phyloP scores from a whole-genome alignment of 192 early-diverging fungal species.

The Gigaspora rosea region DNA sequence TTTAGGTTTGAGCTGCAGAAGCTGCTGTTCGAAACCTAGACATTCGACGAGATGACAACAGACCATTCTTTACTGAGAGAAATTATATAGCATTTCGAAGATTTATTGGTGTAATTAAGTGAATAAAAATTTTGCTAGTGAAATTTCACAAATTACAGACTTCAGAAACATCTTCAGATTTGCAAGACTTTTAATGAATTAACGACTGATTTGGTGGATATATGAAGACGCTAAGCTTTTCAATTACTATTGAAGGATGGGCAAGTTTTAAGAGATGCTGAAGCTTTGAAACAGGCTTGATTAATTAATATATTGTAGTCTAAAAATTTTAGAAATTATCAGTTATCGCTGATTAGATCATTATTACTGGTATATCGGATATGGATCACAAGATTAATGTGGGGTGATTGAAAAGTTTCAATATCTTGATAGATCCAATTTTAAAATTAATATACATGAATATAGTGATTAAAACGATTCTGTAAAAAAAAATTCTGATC shows the following conservation, averaged over 20 bases:
- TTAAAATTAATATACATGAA: too few relatives aligned
- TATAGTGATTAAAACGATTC: too few relatives aligned
- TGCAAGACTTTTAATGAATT: conserved; percentile 21
- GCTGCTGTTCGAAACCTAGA: neutral
- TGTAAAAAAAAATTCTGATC: too few relatives aligned
- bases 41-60: neutral
- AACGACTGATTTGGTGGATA: conserved; percentile 28
- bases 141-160: neutral
- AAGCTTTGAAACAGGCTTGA: neutral
- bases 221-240: conserved; percentile 25
- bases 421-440: too few relatives aligned
- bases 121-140: conserved; percentile 3
- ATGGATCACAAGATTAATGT: too few relatives aligned
- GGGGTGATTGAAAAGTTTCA: too few relatives aligned
- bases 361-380: too few relatives aligned
- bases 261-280: neutral
- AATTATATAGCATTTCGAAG: neutral
- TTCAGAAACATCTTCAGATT: conserved; percentile 13
- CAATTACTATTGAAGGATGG: neutral
- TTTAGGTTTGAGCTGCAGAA: neutral
- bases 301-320: too few relatives aligned
- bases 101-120: neutral
- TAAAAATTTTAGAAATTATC: too few relatives aligned
- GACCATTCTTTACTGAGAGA: neutral
- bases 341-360: too few relatives aligned